Evolutionary conservation across 2,329 filamentous ascomycete genomes (phyloP).

Genomic region (Macroventuria anomochaeta): DNA sequence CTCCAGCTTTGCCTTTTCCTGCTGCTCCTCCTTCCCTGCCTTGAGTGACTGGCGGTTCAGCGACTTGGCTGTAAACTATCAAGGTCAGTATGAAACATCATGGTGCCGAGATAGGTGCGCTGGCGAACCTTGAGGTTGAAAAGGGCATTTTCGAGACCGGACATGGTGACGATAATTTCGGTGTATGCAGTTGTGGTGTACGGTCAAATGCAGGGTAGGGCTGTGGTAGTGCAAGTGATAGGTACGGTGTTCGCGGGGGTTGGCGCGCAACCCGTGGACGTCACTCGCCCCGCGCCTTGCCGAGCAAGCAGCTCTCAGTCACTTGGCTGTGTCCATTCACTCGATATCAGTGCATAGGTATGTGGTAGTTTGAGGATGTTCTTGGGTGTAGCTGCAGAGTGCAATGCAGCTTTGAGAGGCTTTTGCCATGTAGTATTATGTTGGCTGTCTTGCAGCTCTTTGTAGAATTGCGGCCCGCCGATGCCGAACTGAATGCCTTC

Average conservation of each 20-base stretch:
- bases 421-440: slow-evolving; percentile 7
- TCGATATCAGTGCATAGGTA: not conserved
- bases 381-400: not conserved
- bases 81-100: slow-evolving; percentile 29
- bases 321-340: not conserved
- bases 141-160: slow-evolving; percentile 66
- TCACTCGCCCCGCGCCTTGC: slow-evolving; percentile 24
- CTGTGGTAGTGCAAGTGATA: slow-evolving; percentile 23
- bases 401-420: not conserved
- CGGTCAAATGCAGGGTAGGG: slow-evolving; percentile 14
- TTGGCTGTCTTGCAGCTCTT: slow-evolving; percentile 5
- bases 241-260: slow-evolving; percentile 33
- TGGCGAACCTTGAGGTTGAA: slow-evolving; percentile 65
- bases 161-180: slow-evolving; percentile 53
- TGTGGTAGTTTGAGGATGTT: not conserved
- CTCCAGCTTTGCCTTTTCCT: slow-evolving; percentile 67
- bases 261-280: slow-evolving; percentile 33
- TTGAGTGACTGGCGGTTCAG: slow-evolving; percentile 68
- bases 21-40: slow-evolving; percentile 65
- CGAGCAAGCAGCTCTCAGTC: not conserved
- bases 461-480: slow-evolving; percentile 1
- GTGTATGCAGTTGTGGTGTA: slow-evolving; percentile 16
- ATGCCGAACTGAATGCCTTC: slow-evolving; percentile 17
- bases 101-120: slow-evolving; percentile 4
- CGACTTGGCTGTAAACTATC: slow-evolving; percentile 67